Evolutionary conservation across 2,329 filamentous ascomycete genomes (phyloP).

Genomic region (Tolypocladium paradoxum): DNA sequence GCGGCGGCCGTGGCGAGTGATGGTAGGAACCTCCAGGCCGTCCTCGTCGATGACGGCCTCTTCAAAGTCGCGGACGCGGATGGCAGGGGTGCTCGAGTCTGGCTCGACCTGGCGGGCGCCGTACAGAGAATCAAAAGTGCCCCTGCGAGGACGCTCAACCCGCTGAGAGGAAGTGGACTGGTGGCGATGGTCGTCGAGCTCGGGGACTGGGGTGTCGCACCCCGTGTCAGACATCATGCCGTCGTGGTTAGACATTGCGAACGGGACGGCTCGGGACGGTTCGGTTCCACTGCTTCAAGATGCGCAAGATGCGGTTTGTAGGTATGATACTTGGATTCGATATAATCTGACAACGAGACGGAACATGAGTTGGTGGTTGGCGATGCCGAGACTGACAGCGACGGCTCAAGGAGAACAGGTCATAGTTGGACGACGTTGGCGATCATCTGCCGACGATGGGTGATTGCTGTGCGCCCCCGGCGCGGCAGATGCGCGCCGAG

Average conservation of each 20-base stretch:
- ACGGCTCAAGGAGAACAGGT: conserved; percentile 16
- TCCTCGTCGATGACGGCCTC: conserved; percentile 70
- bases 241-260: conserved; percentile 56
- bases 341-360: too few relatives aligned
- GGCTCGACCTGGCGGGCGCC: conserved; percentile 36
- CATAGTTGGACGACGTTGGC: conserved; percentile 15
- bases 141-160: conserved; percentile 51
- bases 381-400: not conserved
- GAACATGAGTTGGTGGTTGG: conserved; percentile 6
- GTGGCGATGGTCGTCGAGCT: conserved; percentile 79
- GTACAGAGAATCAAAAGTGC: conserved; percentile 64
- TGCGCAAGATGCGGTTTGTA: not conserved
- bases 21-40: conserved; percentile 41
- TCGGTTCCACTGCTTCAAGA: not conserved
- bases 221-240: conserved; percentile 49
- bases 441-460: conserved; percentile 4
- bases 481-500: conserved; percentile 27
- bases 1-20: conserved; percentile 36
- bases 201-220: conserved; percentile 64
- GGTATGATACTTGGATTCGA: not conserved
- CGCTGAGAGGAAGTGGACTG: conserved; percentile 52
- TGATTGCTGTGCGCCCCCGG: conserved; percentile 16
- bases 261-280: conserved; percentile 9
- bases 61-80: conserved; percentile 69
- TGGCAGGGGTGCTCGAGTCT: conserved; percentile 22